Conservation (phyloP, 2,329 filamentous ascomycete genomes). For the Diaporthe australafricana region DNA sequence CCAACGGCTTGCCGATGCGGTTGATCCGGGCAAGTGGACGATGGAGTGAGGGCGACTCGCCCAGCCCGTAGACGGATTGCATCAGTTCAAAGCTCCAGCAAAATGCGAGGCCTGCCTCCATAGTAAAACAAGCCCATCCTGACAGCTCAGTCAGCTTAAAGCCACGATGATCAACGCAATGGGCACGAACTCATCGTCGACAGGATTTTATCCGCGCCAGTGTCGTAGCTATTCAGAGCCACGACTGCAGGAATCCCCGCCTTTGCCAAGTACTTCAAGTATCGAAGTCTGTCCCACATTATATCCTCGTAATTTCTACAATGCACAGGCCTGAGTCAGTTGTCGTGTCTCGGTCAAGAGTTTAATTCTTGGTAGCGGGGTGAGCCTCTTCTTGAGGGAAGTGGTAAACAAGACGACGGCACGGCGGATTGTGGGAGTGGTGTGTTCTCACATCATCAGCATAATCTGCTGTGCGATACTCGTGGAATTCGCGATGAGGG, state of each 20-base stretch:
- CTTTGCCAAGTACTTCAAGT: not conserved
- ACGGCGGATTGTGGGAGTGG: not conserved
- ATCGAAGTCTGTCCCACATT: constrained; percentile 26
- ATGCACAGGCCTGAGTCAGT: not conserved
- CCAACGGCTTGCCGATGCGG: constrained; percentile 27
- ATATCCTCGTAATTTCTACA: constrained; percentile 35
- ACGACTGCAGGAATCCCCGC: constrained; percentile 11
- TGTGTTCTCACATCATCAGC: constrained; percentile 27
- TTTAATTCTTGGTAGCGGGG: not conserved
- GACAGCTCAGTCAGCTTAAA: not conserved
- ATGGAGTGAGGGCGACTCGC: not conserved
- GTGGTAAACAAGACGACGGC: not conserved
- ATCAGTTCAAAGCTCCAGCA: constrained; percentile 35
- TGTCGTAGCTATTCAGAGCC: constrained; percentile 2
- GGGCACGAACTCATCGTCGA: constrained; percentile 29
- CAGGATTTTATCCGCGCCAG: constrained; percentile 22
- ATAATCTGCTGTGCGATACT: constrained; percentile 32
- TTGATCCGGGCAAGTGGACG: constrained; percentile 21
- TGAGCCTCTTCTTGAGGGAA: not conserved
- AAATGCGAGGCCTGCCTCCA: constrained; percentile 27
- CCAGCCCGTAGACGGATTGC: constrained; percentile 34
- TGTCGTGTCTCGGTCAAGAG: not conserved
- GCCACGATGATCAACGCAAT: too few relatives aligned
- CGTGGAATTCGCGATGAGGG: constrained; percentile 28
- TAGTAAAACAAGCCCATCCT: constrained; percentile 34